These are phyloP conservation scores for Botrytis fragariae DNA, from an alignment of 2,329 filamentous ascomycete genomes.

Conservation along the genomic window DNA sequence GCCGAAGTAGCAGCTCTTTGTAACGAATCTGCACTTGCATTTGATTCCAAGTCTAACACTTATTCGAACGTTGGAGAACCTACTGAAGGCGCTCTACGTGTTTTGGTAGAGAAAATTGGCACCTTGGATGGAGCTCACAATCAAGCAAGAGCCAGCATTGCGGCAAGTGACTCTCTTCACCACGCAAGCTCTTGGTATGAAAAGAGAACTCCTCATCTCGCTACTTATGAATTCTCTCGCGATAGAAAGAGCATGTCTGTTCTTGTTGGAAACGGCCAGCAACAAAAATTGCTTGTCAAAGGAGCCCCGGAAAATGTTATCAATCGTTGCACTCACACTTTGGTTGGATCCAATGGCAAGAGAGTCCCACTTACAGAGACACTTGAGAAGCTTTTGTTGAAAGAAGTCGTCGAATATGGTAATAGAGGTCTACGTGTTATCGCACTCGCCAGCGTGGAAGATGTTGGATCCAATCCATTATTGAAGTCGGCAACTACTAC, in stretches of 20 bases:
- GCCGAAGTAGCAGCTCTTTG: slow-evolving; percentile 71
- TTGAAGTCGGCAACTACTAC: slow-evolving; percentile 75
- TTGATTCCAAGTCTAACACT: slow-evolving; percentile 70
- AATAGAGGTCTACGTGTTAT: slow-evolving; percentile 93
- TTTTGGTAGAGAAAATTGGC: slow-evolving; percentile 91
- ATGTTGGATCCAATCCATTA: slow-evolving; percentile 68
- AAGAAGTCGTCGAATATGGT: slow-evolving; percentile 85
- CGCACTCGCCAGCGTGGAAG: slow-evolving; percentile 80
- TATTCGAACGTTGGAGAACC: slow-evolving; percentile 89
- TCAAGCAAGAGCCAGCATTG: slow-evolving; percentile 46
- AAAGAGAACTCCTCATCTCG: slow-evolving; percentile 67
- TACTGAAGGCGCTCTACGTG: slow-evolving; percentile 89
- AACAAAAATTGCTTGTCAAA: slow-evolving; percentile 87
- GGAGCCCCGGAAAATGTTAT: slow-evolving; percentile 93
- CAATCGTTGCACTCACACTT: slow-evolving; percentile 80
- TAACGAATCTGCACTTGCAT: slow-evolving; percentile 82
- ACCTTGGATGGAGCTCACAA: slow-evolving; percentile 57
- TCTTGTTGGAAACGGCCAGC: slow-evolving; percentile 66
- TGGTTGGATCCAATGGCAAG: slow-evolving; percentile 77
- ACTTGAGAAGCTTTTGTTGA: slow-evolving; percentile 66
- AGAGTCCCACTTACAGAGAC: slow-evolving; percentile 69
- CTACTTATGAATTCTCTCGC: slow-evolving; percentile 94
- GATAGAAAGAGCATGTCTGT: slow-evolving; percentile 99
- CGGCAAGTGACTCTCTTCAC: slow-evolving; percentile 65
- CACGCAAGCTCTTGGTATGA: slow-evolving; percentile 84